Conservation (phyloP, 2,329 filamentous ascomycete species). For the Colletotrichum plurivorum region DNA sequence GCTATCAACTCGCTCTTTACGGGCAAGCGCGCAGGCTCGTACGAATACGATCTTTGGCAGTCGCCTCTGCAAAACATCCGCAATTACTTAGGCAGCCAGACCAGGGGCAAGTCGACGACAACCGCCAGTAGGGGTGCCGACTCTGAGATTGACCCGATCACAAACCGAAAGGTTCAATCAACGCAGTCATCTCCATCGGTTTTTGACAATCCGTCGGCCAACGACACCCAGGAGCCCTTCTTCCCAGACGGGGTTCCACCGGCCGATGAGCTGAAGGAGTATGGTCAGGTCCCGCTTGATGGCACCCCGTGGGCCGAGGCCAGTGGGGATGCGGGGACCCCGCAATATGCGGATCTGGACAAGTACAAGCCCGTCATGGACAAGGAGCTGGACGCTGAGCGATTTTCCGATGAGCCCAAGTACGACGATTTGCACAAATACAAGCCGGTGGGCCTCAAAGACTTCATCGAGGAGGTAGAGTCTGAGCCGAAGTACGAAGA, state of each 20-base stretch:
- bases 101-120: constrained; percentile 16
- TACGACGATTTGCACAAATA: constrained; percentile 61
- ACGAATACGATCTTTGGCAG: constrained; percentile 48
- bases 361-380: constrained; percentile 54
- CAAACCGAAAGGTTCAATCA: constrained; percentile 64
- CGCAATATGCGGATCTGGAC: constrained; percentile 46
- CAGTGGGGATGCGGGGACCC: constrained; percentile 37
- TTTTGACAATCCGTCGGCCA: constrained; percentile 25
- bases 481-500: constrained; percentile 50
- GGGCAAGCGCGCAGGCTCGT: constrained; percentile 43
- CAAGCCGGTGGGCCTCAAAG: constrained; percentile 45
- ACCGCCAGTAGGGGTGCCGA: constrained; percentile 44
- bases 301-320: constrained; percentile 42
- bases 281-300: constrained; percentile 51
- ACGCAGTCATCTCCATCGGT: constrained; percentile 38
- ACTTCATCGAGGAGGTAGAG: constrained; percentile 19
- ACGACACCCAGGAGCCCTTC: constrained; percentile 43
- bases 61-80: constrained; percentile 52
- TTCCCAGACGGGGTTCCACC: constrained; percentile 53
- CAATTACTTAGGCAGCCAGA: constrained; percentile 46
- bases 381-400: constrained; percentile 44
- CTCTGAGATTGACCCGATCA: constrained; percentile 71
- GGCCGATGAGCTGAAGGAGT: constrained; percentile 52
- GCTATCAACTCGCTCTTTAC: constrained; percentile 61
- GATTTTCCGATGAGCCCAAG: constrained; percentile 41